These are phyloP conservation scores for Singerocomus rubriflavus DNA, from an alignment of 1,284 basidiomycete species.

Conservation along the genomic window DNA sequence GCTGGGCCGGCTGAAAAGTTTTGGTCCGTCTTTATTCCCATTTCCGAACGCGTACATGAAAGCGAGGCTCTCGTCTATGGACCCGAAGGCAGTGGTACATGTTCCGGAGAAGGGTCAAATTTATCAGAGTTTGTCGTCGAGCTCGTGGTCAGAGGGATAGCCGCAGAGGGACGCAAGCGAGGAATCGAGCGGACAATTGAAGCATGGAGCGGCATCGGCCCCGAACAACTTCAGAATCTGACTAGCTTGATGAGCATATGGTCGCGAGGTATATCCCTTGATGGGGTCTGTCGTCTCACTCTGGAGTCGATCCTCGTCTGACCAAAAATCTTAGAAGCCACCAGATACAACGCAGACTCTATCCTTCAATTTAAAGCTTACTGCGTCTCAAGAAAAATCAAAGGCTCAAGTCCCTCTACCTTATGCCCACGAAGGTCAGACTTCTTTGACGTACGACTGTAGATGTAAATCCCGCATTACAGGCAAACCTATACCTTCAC, in stretches of 20 bases:
- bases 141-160: conserved; percentile 48
- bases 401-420: conserved; percentile 81
- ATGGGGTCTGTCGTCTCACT: conserved; percentile 40
- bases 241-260: conserved; percentile 48
- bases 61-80: conserved; percentile 62
- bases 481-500: conserved; percentile 27
- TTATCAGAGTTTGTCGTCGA: conserved; percentile 57
- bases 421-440: conserved; percentile 76
- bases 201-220: conserved; percentile 50
- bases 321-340: conserved; percentile 31
- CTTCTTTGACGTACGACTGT: not conserved
- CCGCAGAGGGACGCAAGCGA: conserved; percentile 41
- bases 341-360: conserved; percentile 62
- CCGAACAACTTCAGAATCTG: conserved; percentile 48
- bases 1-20: conserved; percentile 61
- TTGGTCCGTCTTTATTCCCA: conserved; percentile 68
- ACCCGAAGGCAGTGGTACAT: conserved; percentile 48
- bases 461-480: conserved; percentile 3
- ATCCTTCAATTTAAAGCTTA: conserved; percentile 84
- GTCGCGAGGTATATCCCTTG: conserved; percentile 33
- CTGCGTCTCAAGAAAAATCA: conserved; percentile 77
- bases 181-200: conserved; percentile 61
- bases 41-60: conserved; percentile 59
- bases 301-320: conserved; percentile 1
- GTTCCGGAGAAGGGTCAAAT: conserved; percentile 28